Base-by-base conservation (phyloP, 768 basidiomycete species). In the Auriscalpium vulgare region DNA sequence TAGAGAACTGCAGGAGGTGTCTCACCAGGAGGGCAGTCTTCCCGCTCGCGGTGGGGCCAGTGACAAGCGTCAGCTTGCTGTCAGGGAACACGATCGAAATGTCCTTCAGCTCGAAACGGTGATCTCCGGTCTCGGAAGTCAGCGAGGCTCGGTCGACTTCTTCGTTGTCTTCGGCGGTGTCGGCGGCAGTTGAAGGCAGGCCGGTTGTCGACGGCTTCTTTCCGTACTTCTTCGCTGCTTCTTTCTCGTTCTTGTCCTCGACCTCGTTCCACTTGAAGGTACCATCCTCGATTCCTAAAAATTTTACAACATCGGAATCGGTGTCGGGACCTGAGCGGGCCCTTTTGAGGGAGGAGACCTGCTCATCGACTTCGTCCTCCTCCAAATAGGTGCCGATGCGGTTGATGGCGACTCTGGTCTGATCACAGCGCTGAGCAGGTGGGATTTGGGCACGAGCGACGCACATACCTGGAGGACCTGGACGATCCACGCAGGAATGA, bases 401-500 rank as follows among this genome's bases (percentile, higher is more conserved):
- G 23, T 79, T 69, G 38, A 87, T 65, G 1, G 84, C 77, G 4
- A 87, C 83, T 19, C 75, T 70, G 0, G 81, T 77, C 71, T 84
- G n/a, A 14, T 45, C 9, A 49, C 50, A 56, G 29, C 13, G 49
- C 11, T 10, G 23, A 57, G 29, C 29, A 29, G 29, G 14, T 13
- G 35, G 29, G 29, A 29, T n/a, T 11, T 29, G 4, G 13, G 13
- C 11, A 13, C 13, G 13, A 13, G 5, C 7, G 19, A 19, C 36
- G 43, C 23, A 7, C 58, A 53, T 52, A 68, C 74, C 66, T 88
- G 86, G 3, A 93, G 75, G 21, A 93, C 74, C 49, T 88, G 83
- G 9, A 94, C 86, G 47, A 88, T 81, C 77, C 82, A 92, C 8
- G 81, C 73, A 0, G 92, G 92, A 49, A 95, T 84, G 36, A 89